phyloP scores from a whole-genome alignment of 371 early-diverging fungal species.

The Saksenaea oblongispora region DNA sequence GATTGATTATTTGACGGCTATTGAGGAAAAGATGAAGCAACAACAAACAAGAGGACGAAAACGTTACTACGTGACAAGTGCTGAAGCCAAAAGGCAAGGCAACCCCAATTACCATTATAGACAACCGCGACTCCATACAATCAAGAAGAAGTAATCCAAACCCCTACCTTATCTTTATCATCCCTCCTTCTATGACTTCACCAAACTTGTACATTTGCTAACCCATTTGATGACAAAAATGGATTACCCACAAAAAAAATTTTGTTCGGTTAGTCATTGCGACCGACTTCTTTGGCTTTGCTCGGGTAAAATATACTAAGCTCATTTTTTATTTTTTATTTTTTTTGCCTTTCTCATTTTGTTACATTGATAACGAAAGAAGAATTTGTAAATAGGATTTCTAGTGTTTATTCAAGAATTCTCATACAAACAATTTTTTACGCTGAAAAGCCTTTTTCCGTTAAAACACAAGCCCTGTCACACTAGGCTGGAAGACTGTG shows the following conservation, averaged over 20 bases:
- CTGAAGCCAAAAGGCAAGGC: slow-evolving; percentile 11
- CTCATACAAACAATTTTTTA: not conserved
- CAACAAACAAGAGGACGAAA: slow-evolving; percentile 15
- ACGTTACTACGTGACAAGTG: not conserved
- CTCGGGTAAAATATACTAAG: not conserved
- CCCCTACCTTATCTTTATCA: slow-evolving; percentile 6
- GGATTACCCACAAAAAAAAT: not conserved
- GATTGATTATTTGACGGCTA: slow-evolving; percentile 35
- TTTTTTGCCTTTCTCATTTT: slow-evolving; percentile 1
- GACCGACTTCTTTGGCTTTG: not conserved
- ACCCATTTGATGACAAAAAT: not conserved
- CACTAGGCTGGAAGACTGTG: not conserved
- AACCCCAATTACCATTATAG: slow-evolving; percentile 3
- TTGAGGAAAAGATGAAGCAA: slow-evolving; percentile 29
- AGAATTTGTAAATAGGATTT: no score
- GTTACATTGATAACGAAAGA: no score
- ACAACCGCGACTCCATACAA: slow-evolving; percentile 10
- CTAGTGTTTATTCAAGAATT: no score
- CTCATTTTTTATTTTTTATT: not conserved
- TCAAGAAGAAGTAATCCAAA: slow-evolving; percentile 1
- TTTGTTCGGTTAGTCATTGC: not conserved
- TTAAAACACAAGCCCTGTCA: not conserved
- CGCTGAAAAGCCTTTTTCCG: no score
- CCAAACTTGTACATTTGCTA: slow-evolving; percentile 3
- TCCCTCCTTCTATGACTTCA: not conserved